Percentiles rank a stretch among this genome's conserved stretches.
phyloP scores from a whole-genome alignment of 345 rosid genomes.

The Ailanthus altissimus region DNA sequence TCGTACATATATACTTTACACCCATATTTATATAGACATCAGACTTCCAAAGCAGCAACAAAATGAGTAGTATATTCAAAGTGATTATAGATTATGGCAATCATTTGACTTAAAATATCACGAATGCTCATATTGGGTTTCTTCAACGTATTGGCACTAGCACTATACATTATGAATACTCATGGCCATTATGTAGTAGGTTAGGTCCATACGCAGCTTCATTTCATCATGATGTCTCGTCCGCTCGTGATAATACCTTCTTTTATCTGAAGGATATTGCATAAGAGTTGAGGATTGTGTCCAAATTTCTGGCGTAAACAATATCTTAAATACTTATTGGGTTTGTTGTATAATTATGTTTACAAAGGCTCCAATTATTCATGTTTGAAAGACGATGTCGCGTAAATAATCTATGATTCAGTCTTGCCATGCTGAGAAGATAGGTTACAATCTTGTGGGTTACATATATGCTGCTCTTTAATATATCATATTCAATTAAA shows the following conservation, averaged over 20 bases:
- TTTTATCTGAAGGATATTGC: neutral
- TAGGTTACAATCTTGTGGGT: neutral
- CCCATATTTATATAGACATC: no score
- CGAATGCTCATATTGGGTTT: neutral
- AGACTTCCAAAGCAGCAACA: no score
- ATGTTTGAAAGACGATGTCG: neutral
- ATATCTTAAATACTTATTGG: no score
- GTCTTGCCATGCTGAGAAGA: neutral
- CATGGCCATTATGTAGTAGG: conserved; percentile 24
- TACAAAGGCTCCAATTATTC: neutral
- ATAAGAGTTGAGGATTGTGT: neutral
- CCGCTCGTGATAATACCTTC: neutral
- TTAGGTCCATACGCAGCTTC: neutral
- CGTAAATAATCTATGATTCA: neutral
- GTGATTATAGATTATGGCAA: neutral
- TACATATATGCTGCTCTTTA: neutral
- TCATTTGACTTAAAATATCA: neutral
- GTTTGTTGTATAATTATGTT: no score
- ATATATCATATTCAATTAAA: neutral
- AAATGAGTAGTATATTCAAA: neutral
- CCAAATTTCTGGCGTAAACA: neutral
- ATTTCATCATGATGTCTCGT: neutral
- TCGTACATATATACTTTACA: no score
- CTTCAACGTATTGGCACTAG: neutral
- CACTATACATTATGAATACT: neutral